These are phyloP conservation scores for Circinella umbellata DNA, from an alignment of 371 early-diverging fungal species.

Conservation along the genomic window DNA sequence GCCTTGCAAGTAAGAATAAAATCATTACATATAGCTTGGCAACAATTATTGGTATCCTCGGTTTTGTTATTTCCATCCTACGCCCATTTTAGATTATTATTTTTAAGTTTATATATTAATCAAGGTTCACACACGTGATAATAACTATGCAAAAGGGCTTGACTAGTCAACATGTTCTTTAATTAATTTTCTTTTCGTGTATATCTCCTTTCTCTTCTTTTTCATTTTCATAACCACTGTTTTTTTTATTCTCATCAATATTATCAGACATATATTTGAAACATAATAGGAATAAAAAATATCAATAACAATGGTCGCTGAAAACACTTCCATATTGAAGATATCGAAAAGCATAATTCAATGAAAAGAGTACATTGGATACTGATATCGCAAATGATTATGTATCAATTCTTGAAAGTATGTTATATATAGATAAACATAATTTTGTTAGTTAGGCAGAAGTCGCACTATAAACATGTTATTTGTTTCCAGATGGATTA, in stretches of 20 bases:
- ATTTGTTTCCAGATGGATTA: constrained; percentile 24
- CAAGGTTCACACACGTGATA: too few relatives aligned
- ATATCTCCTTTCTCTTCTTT: too few relatives aligned
- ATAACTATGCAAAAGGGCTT: too few relatives aligned
- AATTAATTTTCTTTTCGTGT: too few relatives aligned
- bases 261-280: too few relatives aligned
- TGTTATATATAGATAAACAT: background rate
- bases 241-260: too few relatives aligned
- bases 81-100: background rate
- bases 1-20: background rate
- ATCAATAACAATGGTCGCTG: too few relatives aligned
- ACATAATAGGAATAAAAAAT: too few relatives aligned
- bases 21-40: background rate
- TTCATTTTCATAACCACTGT: too few relatives aligned
- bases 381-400: background rate
- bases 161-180: too few relatives aligned
- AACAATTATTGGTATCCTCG: background rate
- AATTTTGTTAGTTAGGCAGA: too few relatives aligned
- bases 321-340: background rate
- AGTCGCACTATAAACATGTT: background rate
- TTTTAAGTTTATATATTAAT: too few relatives aligned
- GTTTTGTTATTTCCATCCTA: background rate
- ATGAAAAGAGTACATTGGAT: background rate
- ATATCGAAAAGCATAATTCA: background rate
- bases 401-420: background rate